Evolutionary conservation across 257 asterid species (phyloP), one percentile per base, ranked within the genome.

Genomic region (Scutellaria galericulata): DNA sequence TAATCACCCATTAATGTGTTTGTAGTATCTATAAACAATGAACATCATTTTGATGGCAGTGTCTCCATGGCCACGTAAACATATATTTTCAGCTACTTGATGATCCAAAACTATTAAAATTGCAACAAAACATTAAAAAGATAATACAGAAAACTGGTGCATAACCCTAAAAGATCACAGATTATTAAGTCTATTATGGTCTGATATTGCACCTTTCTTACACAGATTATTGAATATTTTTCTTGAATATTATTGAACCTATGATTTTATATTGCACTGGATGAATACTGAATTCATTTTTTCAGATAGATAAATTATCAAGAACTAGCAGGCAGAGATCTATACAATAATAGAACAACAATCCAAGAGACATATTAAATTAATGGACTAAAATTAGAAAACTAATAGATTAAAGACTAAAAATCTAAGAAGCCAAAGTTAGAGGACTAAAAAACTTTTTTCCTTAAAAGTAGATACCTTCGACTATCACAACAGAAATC

Each of bases 401-500:
- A 3, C 0, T 2, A 3, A 31, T 31, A 31, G 37, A 31, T 31
- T 1, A 31, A 31, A 4, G 37, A 31, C 37, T 31, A 31, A 31
- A 31, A 31, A 31, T 31, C 37, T 31, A 31, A 31, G 37, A 31
- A 31, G 37, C 4, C 4, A 31, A 31, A 31, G 37, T 31, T 31
- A 31, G 37, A 31, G 37, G 37, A 31, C 37, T 3, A 4, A 31
- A 31, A 31, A 2, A 31, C 37, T 31, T 31, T 31, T 31, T 31
- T 31, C 37, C 37, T 3, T 11, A 46, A 37, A 80, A 61, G 68
- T 44, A 22, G 66, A 41, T 65, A 94, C 99, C 99, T 88, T 95
- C 99, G 55, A 95, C 99, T 78, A 95, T 95, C 76, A 95, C 92
- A 75, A 92, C 97, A 71, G 97, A 90, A 78, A 95, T 92, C 75